Base-by-base conservation (phyloP, 441 rosid genomes). In the Pelargonium citronellum region DNA sequence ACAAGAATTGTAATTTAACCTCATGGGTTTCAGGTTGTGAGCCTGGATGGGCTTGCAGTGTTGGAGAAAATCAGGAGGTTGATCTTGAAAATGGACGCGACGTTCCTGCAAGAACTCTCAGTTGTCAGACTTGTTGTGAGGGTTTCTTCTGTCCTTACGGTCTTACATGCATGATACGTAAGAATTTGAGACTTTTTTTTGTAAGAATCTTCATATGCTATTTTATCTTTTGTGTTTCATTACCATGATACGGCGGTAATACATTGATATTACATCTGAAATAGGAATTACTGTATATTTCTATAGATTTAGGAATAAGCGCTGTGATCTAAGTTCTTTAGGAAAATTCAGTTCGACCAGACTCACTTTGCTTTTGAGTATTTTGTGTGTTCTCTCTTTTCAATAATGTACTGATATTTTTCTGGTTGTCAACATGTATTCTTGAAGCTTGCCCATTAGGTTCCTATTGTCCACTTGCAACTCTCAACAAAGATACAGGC, bases 131-230 rank as follows among this genome's bases (percentile, higher is more conserved):
- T 68, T 95, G 98, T 74, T 95, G 99, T 47, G 91, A 80, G 78
- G 99, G 98, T 0, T 92, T 95, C 82, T 88, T 95, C 86, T 92
- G 97, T 47, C 99, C 99, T 15, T 84, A 79, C 53, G 98, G 97
- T 17, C 83, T 95, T 72, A 88, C 99, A 10, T 95, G 99, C 89
- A 95, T 95, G 99, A 92, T 91, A 57, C 96, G 99, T 95, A 81
- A 87, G 96, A 43, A 63, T 75, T 17, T 51, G 27, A 69, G 58
- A 55, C 22, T 27, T 58, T 58, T 60, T 37, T 66, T 43, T 37
- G 5, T 16, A 16, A 37, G 37, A 2, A 60, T 49, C 57, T 22
- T 68, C 73, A 7, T 5, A 69, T 66, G 9, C 46, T 20, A 24
- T 55, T 43, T 16, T 7, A 43, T 13, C 41, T 30, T 71, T 9